Conservation (phyloP, 495 filamentous ascomycete species). For the Penicillium diatomitis region DNA sequence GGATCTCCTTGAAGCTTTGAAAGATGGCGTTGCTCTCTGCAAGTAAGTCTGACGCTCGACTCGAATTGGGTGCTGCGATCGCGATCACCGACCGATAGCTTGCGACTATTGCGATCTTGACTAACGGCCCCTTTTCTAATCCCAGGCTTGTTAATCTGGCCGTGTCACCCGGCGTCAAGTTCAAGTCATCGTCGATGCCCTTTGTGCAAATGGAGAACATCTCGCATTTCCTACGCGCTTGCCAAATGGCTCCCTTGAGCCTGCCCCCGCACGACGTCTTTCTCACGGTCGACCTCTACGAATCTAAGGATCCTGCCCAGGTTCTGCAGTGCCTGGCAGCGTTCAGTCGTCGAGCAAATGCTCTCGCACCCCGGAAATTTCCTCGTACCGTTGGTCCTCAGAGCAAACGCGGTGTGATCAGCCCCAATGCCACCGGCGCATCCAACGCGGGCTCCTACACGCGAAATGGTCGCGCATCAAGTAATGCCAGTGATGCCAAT, state of each 20-base stretch:
- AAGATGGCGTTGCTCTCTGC: conserved; percentile 87
- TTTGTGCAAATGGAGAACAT: conserved; percentile 99
- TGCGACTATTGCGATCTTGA: not conserved
- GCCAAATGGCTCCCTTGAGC: conserved; percentile 72
- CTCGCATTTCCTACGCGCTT: conserved; percentile 85
- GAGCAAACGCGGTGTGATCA: conserved; percentile 49
- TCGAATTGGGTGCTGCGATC: too few species aligned
- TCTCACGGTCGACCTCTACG: conserved; percentile 94
- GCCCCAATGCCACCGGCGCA: conserved; percentile 62
- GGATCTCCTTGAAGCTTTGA: conserved; percentile 78
- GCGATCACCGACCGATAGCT: not conserved
- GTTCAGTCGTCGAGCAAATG: conserved; percentile 80
- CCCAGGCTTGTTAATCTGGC: conserved; percentile 74
- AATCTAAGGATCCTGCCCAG: conserved; percentile 93
- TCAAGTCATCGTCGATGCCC: conserved; percentile 82
- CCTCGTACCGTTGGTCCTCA: conserved; percentile 59
- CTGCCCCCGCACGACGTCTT: conserved; percentile 93
- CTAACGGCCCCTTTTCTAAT: conserved; percentile 9
- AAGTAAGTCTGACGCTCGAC: conserved; percentile 46
- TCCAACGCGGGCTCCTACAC: conserved; percentile 28
- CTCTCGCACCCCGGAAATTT: conserved; percentile 65
- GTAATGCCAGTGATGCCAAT: conserved; percentile 57
- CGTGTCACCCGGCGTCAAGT: conserved; percentile 65
- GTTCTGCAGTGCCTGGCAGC: conserved; percentile 88
- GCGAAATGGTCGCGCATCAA: conserved; percentile 47